Evolutionary conservation across 192 early-diverging fungal genomes (phyloP), one percentile per base, ranked within the genome.

Genomic region (Rhizophagus prolifer): DNA sequence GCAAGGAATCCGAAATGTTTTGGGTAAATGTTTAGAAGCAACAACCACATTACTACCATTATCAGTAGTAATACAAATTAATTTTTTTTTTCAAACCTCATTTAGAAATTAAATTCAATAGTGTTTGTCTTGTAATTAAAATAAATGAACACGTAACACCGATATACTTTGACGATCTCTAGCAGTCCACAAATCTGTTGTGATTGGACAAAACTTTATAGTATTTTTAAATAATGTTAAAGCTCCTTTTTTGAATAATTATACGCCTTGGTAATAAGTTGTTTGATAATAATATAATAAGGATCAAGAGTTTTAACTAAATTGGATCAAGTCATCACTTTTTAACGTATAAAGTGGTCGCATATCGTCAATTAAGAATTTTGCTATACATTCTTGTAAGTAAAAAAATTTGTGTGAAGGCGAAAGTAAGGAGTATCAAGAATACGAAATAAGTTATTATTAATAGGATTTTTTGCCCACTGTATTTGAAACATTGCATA

Each of bases 21-120:
- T 44, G 23, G 10, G 19, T 44, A 68, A 31, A 31, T 44, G 19
- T 41, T 41, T 41, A 41, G 19, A 31, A 41, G 66, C 36, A 5
- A 10, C 19, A 68, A 68, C 66, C 36, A 68, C 44, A 41, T 34
- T 41, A 2, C 9, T 9, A 16, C 28, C 19, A 68, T 68, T 68
- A 68, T 68, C 19, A 68, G 66, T 68, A 68, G 66, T 44, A 68
- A 68, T 68, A 31, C 21, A n/a, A 41, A 34, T 44, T 19, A 44
- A n/a, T 68, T 68, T 68, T 34, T 67, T n/a, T 44, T n/a, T 19
- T 3, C 9, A 44, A 34, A 68, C 16, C 38, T 36, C 36, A 68
- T 34, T 68, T 19, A 23, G 25, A 7, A 19, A 68, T 68, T 34
- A 44, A 16, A 31, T 68, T 23, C 12, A 41, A 23, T 68, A 68